phyloP scores from a whole-genome alignment of 73 alveolate genomes.

The Paramecium sexaurelia region DNA sequence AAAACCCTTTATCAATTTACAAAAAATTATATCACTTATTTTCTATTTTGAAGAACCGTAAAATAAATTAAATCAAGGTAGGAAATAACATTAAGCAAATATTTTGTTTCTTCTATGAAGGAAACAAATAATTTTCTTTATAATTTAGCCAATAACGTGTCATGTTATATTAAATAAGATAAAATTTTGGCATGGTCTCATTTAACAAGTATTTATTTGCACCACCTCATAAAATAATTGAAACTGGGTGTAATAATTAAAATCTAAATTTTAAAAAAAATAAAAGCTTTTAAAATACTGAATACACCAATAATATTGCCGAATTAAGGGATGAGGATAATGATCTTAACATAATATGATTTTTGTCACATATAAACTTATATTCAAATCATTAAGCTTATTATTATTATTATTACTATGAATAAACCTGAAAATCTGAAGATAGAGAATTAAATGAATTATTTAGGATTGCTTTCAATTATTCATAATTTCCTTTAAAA shows the following conservation, averaged over 20 bases:
- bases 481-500: slow-evolving; percentile 34
- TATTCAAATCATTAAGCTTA: neutral
- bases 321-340: neutral
- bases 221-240: neutral
- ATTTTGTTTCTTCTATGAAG: neutral
- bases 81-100: neutral
- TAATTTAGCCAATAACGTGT: neutral
- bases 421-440: neutral
- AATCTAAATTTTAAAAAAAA: neutral
- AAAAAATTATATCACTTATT: neutral
- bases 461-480: neutral
- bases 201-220: too few species aligned
- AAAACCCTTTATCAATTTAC: neutral
- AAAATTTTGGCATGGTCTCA: neutral
- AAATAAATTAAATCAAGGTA: neutral
- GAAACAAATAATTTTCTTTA: neutral
- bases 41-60: neutral
- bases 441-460: neutral
- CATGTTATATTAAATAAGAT: neutral
- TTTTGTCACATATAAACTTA: neutral
- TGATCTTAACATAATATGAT: neutral
- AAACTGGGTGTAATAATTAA: neutral
- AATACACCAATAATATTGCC: neutral
- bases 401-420: neutral
- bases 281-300: neutral